Percentiles rank a stretch among this genome's conserved stretches.
Evolutionary conservation across 495 filamentous ascomycete species (phyloP).

Genomic region (Penicillium simplicissimum): DNA sequence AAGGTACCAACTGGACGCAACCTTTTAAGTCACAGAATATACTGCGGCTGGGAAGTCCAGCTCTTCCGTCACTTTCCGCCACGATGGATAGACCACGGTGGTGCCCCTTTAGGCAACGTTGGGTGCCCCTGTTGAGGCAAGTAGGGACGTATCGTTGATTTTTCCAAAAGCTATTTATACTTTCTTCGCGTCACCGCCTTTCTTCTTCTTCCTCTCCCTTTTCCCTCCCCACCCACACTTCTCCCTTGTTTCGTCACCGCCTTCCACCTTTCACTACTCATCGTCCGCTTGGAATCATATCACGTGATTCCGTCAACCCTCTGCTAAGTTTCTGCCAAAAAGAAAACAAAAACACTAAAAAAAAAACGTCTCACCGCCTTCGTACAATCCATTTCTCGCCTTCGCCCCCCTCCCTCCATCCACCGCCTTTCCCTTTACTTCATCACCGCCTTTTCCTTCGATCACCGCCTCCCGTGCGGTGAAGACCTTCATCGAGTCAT

Average conservation of each 20-base stretch:
- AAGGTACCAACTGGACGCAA: too few species aligned
- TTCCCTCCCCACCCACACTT: not conserved
- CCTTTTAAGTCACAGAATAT: too few species aligned
- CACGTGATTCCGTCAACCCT: too few species aligned
- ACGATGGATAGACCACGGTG: too few species aligned
- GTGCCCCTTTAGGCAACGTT: too few species aligned
- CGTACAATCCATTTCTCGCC: not conserved
- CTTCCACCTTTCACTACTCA: not conserved
- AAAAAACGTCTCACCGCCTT: not conserved
- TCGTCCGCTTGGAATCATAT: not conserved
- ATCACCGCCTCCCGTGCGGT: slow-evolving; percentile 53
- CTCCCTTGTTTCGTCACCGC: not conserved
- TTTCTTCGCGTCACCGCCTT: too few species aligned
- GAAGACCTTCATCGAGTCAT: slow-evolving; percentile 42
- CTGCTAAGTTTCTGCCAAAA: not conserved
- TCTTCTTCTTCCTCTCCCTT: not conserved
- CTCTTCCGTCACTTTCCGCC: too few species aligned
- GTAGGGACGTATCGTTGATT: too few species aligned
- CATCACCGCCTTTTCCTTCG: slow-evolving; percentile 40
- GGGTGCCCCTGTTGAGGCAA: too few species aligned
- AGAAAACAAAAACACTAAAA: too few species aligned
- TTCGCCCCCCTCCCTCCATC: slow-evolving; percentile 28
- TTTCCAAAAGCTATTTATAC: too few species aligned
- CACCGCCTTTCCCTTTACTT: slow-evolving; percentile 34
- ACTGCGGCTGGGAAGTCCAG: too few species aligned